These are phyloP conservation scores for Kwoniella dendrophila DNA, from an alignment of 768 basidiomycete genomes.

Conservation along the genomic window DNA sequence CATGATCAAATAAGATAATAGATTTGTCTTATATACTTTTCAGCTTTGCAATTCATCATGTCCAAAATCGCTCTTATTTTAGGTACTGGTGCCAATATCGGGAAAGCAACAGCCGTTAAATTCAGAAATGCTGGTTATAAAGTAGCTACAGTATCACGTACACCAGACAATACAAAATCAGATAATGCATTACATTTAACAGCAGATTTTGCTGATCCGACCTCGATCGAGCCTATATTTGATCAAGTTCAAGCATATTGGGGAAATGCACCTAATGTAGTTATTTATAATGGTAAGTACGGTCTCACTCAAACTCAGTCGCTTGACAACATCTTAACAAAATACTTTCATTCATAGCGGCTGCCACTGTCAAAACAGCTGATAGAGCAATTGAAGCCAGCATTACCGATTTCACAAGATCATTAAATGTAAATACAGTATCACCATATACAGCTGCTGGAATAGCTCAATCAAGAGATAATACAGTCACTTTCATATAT, in stretches of 20 bases:
- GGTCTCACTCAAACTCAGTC: no score
- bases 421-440: conserved; percentile 6
- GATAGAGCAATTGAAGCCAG: no score
- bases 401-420: no score
- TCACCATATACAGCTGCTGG: conserved; percentile 3
- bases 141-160: conserved; percentile 1
- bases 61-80: conserved; percentile 8
- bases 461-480: background rate
- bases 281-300: conserved; percentile 6
- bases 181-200: conserved; percentile 4
- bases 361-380: no score
- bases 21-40: no score
- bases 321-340: no score
- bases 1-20: no score
- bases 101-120: background rate
- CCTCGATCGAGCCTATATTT: conserved; percentile 4
- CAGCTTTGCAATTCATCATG: no score
- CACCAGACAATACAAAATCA: background rate
- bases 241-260: background rate
- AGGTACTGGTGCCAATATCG: background rate
- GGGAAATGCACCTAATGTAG: conserved; percentile 6
- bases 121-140: conserved; percentile 1
- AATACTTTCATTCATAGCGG: no score
- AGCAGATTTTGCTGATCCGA: conserved; percentile 3
- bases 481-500: background rate